Evolutionary conservation across 2,329 filamentous ascomycete genomes (phyloP), one percentile per base, ranked within the genome.

Genomic region (Pseudocercospora cruenta): DNA sequence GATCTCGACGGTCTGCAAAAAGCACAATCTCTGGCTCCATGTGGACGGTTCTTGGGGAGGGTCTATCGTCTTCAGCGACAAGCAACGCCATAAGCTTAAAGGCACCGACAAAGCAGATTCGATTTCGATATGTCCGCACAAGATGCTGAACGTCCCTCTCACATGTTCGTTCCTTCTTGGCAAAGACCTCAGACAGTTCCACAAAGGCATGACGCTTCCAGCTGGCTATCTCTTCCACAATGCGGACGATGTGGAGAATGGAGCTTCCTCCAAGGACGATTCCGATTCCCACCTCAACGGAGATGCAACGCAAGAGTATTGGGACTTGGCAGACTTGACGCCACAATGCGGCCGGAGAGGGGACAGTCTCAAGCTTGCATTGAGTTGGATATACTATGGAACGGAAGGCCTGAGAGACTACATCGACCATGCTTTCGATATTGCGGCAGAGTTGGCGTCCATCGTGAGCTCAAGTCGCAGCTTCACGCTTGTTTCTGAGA

Each of bases 1-100:
- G 2, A 89, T 97, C 68, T 85, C 89, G 0, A 82, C 81, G 28
- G 83, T 97, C 19, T 95, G 92, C 80, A 85, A 87, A 69, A 84
- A 85, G 66, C 85, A 93, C 75, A 85, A 87, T 62, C 80, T 98
- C 54, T 99, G 95, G 95, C 82, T 98, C 80, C 95, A 99, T 81
- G 86, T 98, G 63, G 95, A 99, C 77, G 95, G 87, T 36, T 92
- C 89, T 58, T 98, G 94, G 94, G 95, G 95, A 70, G 94, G 93
- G 0, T 86, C 90, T 0, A 92, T 91, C 66, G 85, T 92, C 70
- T 97, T 98, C 80, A 91, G 88, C 0, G 73, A 83, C n/a, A 81
- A 80, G 64, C 89, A 78, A 14, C 70, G 91, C 51, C 82, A 81
- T 54, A 91, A 93, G 75, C 81, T 98, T 9, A 78, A 82, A 0